These are phyloP conservation scores for Cutaneotrichosporon mucoides DNA, from an alignment of 1,284 basidiomycete species.

Conservation along the genomic window DNA sequence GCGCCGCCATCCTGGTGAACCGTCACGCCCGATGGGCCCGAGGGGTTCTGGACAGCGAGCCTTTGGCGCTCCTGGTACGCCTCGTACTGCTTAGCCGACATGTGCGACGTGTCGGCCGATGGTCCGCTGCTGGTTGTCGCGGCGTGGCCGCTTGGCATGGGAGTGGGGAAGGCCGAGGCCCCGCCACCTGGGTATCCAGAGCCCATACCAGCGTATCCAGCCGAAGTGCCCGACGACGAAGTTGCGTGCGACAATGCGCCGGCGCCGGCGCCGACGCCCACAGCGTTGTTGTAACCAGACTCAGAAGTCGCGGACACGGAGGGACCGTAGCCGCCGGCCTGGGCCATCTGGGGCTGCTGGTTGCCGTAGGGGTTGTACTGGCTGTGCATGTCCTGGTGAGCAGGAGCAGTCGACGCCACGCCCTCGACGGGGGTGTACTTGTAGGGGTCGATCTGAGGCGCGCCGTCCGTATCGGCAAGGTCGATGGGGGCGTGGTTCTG, in stretches of 20 bases:
- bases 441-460: slow-evolving; percentile 42
- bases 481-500: slow-evolving; percentile 41
- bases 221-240: slow-evolving; percentile 32
- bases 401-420: slow-evolving; percentile 23
- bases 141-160: neutral
- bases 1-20: slow-evolving; percentile 38
- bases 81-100: slow-evolving; percentile 42
- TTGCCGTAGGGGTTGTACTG: slow-evolving; percentile 7
- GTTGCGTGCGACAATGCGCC: slow-evolving; percentile 30
- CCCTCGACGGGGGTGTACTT: slow-evolving; percentile 26
- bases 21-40: slow-evolving; percentile 18
- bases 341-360: slow-evolving; percentile 42
- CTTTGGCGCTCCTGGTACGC: slow-evolving; percentile 39
- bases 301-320: neutral
- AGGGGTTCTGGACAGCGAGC: slow-evolving; percentile 34
- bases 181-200: slow-evolving; percentile 18
- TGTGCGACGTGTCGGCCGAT: slow-evolving; percentile 16
- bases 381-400: neutral
- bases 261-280: slow-evolving; percentile 11
- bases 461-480: slow-evolving; percentile 28
- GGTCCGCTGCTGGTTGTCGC: neutral
- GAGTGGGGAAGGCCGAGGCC: neutral
- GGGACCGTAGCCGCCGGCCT: slow-evolving; percentile 27
- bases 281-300: slow-evolving; percentile 9
- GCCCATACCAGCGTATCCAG: slow-evolving; percentile 42